These are phyloP conservation scores for Dryadomyces quercivorus DNA, from an alignment of 2,329 filamentous ascomycete species.

Conservation along the genomic window DNA sequence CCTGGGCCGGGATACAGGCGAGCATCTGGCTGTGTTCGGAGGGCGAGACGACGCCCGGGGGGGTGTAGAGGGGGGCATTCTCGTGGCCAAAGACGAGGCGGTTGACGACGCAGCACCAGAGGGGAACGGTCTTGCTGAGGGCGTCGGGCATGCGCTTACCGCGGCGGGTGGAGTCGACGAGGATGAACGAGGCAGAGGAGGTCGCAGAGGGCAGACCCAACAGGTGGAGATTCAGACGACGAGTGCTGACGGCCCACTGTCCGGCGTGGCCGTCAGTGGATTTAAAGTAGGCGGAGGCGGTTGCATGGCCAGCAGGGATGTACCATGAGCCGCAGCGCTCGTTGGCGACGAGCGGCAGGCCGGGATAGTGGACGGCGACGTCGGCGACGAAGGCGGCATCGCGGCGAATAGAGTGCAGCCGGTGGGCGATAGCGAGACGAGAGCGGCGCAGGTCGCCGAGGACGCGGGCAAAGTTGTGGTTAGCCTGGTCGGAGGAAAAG, in stretches of 20 bases:
- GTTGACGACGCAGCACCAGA: constrained; percentile 88
- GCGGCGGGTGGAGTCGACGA: constrained; percentile 85
- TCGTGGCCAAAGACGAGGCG: constrained; percentile 56
- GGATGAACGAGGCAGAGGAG: constrained; percentile 43
- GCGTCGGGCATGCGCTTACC: constrained; percentile 86
- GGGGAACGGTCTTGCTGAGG: constrained; percentile 82
- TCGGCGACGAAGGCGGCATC: constrained; percentile 64
- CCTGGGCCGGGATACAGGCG: constrained; percentile 42
- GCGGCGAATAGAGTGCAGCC: constrained; percentile 62
- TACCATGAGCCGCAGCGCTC: constrained; percentile 97
- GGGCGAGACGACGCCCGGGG: constrained; percentile 56
- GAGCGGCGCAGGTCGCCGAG: constrained; percentile 63
- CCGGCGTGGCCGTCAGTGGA: constrained; percentile 90
- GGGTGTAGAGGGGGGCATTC: constrained; percentile 45
- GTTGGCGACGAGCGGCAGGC: constrained; percentile 66
- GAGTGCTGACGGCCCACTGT: constrained; percentile 80
- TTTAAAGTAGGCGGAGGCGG: constrained; percentile 84
- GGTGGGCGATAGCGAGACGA: constrained; percentile 68
- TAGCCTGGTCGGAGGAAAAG: constrained; percentile 35
- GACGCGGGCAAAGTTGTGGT: constrained; percentile 55
- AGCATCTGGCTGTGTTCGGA: constrained; percentile 76
- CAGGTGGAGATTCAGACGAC: constrained; percentile 75
- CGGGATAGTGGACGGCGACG: constrained; percentile 39
- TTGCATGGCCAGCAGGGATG: constrained; percentile 47
- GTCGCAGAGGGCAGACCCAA: constrained; percentile 39